Base-by-base conservation (phyloP, 2,329 filamentous ascomycete species). In the Trichophyton simii region DNA sequence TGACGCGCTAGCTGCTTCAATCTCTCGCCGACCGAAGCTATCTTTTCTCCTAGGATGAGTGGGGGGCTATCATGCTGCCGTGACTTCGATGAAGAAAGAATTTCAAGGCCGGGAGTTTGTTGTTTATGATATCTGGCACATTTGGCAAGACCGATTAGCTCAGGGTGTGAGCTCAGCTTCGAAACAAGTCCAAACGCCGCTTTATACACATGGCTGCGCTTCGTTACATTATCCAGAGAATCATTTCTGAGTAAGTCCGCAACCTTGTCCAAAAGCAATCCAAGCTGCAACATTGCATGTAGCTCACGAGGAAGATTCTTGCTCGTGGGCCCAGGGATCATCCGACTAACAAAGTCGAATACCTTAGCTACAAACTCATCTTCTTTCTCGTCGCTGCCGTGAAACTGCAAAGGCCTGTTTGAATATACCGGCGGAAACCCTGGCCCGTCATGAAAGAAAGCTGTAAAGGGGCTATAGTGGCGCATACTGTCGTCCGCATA, bases 231-330 rank as follows among this genome's bases (percentile, higher is more conserved):
- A 22, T 72, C 70, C 9, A 78, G 62, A 6, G 73, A 74, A 61
- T 77, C 75, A 63, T 77, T 76, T 9, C 73, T 68, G 7, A 78
- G 64, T 1, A 78, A 66, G 22, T 77, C 71, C 1, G 72, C 72
- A 13, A 69, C 68, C 41, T 71, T 72, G 41, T 74, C 70, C 8
- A 77, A 65, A 8, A 77, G 62, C 31, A 72, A 71, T 61, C 72
- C 73, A 7, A 72, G 62, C 9, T 68, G 63, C 7, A 78, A 67
- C 66, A 77, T 71, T 1, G 69, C 66, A 46, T 64, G 48, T 1
- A 77, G 59, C 3, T 64, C 66, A 4, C 58, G 52, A 2, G 72
- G 69, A 18, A 74, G 70, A 18, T 70, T 65, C 36, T 62, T 44
- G 61, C 57, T 65, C 4, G 15, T 20, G 20, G 28, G 6, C 28